Evolutionary conservation across 495 filamentous ascomycete species (phyloP), one percentile per base, ranked within the genome.

Genomic region (Hypoxylon subgilvum): DNA sequence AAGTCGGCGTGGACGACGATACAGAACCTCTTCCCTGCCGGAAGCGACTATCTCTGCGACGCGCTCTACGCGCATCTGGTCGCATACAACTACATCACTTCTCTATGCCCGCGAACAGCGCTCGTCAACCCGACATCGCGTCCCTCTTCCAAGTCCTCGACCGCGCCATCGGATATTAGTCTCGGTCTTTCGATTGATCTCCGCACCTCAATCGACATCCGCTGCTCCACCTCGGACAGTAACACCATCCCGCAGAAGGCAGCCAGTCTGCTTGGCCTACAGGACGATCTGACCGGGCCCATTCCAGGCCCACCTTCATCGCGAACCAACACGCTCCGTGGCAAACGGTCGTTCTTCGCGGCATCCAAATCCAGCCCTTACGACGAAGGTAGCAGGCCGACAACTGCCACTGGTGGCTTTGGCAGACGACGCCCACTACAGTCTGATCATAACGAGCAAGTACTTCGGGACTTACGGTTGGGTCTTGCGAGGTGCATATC

Each of bases 41-140:
- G 77, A 17, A 72, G 80, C 4, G 78, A 85, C 43, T 78, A 76
- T 47, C 67, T 85, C 3, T 79, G 84, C 22, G 82, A 86, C 39
- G 77, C 82, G 4, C 76, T 88, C n/a, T 88, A 86, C 51, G 84
- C 85, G 1, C 79, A 85, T 31, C 60, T 88, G 16, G 74, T 88
- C 14, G 84, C 82, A 0, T 82, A 82, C 49, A 87, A 87, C 57
- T 86, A 86, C 65, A 67, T 87, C 21, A 69, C 76, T 51, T 77
- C 74, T 5, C 57, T 80, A 18, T 74, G 70, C 44, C 65, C 68
- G 12, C 66, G 61, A 19, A 56, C 52, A n/a, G 53, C 49, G 10
- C 51, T 62, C n/a, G 41, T 44, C 22, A 46, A 60, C 12, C 17
- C 56, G 16, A 47, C 28, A 9, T 60, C 66, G 10, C 55, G 66